A percentile compares a stretch with the other conserved stretches of the same genome.
These are phyloP conservation scores for Garcia nutans DNA, from an alignment of 345 rosid species.

Conservation along the genomic window DNA sequence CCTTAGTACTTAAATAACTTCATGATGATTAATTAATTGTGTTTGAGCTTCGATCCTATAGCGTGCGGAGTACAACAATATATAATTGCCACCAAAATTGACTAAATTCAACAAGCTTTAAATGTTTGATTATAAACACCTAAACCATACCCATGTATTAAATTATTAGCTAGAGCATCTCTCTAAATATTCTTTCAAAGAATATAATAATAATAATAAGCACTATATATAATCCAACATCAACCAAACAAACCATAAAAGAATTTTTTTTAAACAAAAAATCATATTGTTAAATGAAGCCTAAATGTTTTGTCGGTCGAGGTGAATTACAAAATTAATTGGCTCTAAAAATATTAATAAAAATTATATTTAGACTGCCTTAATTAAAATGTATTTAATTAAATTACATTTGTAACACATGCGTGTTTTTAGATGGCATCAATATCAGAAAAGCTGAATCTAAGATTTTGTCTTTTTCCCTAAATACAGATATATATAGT, in stretches of 20 bases:
- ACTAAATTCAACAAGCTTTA: neutral
- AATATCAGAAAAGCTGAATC: conserved; percentile 40
- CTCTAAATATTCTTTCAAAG: conserved; percentile 3
- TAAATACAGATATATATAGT: conserved; percentile 26
- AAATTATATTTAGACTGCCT: neutral
- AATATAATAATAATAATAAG: conserved; percentile 1
- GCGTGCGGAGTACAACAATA: neutral
- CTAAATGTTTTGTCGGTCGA: conserved; percentile 29
- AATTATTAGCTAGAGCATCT: neutral
- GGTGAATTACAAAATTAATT: conserved; percentile 24
- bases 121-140: neutral
- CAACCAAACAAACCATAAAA: conserved; percentile 15
- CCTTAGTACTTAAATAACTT: too few relatives aligned
- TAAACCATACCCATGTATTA: neutral
- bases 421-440: conserved; percentile 47
- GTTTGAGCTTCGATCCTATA: conserved; percentile 1
- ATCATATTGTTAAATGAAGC: conserved; percentile 15
- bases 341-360: neutral
- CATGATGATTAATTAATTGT: too few relatives aligned
- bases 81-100: neutral
- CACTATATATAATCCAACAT: conserved; percentile 17
- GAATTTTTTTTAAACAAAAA: neutral
- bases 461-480: conserved; percentile 47
- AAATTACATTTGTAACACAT: conserved; percentile 10
- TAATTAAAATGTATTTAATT: neutral